These are phyloP conservation scores for Chloranthus sessilifolius DNA, from an alignment of 164 flowering plant species.

Conservation along the genomic window DNA sequence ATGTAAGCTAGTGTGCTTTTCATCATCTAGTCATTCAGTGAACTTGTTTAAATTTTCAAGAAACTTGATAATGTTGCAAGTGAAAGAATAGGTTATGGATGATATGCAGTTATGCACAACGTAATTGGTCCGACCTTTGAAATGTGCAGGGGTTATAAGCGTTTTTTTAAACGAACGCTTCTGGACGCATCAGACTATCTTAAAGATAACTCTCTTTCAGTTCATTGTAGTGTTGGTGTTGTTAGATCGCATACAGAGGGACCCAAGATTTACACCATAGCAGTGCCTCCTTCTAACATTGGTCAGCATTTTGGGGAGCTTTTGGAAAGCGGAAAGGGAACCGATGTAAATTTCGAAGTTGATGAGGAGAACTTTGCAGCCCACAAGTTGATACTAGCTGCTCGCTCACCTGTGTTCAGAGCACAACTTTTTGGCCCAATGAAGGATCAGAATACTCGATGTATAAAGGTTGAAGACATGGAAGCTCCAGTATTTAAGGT, in stretches of 20 bases:
- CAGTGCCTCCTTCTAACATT: slow-evolving; percentile 63
- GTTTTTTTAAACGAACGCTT: slow-evolving; percentile 65
- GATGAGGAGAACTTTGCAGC: slow-evolving; percentile 68
- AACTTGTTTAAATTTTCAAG: neutral
- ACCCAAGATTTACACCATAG: slow-evolving; percentile 62
- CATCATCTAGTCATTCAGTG: too few species aligned
- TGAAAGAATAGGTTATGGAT: neutral
- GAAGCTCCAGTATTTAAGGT: slow-evolving; percentile 90
- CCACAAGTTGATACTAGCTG: slow-evolving; percentile 84
- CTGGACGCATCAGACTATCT: slow-evolving; percentile 84
- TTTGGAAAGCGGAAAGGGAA: slow-evolving; percentile 66
- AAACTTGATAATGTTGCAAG: slow-evolving; percentile 1
- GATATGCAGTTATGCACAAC: neutral
- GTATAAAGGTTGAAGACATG: slow-evolving; percentile 74
- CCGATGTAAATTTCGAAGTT: slow-evolving; percentile 73
- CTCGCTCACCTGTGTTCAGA: slow-evolving; percentile 86
- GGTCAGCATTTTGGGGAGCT: slow-evolving; percentile 73
- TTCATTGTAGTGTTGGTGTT: slow-evolving; percentile 81
- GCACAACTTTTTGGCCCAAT: slow-evolving; percentile 88
- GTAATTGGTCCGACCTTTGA: slow-evolving; percentile 4
- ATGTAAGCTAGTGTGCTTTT: neutral
- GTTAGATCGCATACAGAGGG: slow-evolving; percentile 79
- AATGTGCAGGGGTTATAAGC: slow-evolving; percentile 81
- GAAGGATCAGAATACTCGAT: slow-evolving; percentile 24
- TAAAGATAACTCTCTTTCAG: slow-evolving; percentile 75